Conservation (phyloP, 139 green algal species). For the Microglena sp. region DNA sequence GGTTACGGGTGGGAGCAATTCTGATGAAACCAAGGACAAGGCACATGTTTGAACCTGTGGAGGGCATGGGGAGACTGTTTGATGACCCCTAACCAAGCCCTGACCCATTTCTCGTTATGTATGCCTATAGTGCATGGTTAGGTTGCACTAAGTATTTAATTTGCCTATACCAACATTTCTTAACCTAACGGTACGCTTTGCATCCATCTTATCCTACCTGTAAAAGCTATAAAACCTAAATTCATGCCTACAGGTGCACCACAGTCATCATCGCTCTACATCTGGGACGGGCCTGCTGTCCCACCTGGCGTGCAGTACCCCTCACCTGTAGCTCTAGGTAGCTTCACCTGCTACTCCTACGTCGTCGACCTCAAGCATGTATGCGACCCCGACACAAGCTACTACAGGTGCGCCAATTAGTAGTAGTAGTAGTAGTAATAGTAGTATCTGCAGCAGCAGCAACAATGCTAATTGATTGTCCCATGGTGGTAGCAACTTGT, state of each 20-base stretch:
- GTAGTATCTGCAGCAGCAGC: no score
- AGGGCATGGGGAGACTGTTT: background rate
- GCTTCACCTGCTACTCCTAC: conserved; percentile 5
- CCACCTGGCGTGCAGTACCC: background rate
- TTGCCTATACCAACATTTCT: no score
- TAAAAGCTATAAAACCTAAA: background rate
- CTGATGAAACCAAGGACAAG: background rate
- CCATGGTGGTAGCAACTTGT: no score
- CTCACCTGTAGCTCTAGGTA: background rate
- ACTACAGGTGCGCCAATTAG: background rate
- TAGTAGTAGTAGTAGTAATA: no score
- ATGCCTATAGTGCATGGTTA: no score
- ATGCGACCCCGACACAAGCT: conserved; percentile 5
- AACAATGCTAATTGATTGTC: no score
- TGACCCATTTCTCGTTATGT: no score
- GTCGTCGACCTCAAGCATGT: background rate
- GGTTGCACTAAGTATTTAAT: no score
- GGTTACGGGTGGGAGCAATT: no score
- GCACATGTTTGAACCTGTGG: background rate
- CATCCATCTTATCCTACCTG: no score
- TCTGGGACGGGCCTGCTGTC: background rate
- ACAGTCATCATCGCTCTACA: background rate
- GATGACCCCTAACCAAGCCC: background rate
- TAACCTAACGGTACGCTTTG: no score
- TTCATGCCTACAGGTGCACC: background rate